Percentiles rank a stretch among this genome's conserved stretches.
phyloP scores from a whole-genome alignment of 257 asterid genomes.

The Prunella vulgaris region DNA sequence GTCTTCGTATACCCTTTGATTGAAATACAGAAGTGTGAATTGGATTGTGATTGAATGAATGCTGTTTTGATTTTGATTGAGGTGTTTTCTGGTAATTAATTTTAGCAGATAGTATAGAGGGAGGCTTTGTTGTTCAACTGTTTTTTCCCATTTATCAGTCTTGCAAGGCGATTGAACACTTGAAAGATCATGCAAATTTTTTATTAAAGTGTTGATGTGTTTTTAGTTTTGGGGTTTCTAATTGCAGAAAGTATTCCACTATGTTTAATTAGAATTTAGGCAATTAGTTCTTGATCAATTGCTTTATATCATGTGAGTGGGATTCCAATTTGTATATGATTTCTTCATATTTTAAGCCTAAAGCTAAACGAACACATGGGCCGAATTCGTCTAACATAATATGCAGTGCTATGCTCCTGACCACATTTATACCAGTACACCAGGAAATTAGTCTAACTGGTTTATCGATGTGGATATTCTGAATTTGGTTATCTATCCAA shows the following conservation, averaged over 20 bases:
- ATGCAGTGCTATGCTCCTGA: not conserved
- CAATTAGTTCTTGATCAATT: not conserved
- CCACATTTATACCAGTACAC: not conserved
- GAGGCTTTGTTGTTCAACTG: conserved; percentile 7
- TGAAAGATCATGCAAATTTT: not conserved
- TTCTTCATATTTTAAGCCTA: not conserved
- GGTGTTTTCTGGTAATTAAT: not conserved
- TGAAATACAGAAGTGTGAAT: not conserved
- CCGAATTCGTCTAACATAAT: not conserved
- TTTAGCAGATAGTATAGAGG: not conserved
- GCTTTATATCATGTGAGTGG: not conserved
- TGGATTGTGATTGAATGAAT: not conserved
- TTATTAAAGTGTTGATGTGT: not conserved
- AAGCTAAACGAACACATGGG: not conserved
- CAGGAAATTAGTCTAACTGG: not conserved
- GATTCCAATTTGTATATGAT: not conserved
- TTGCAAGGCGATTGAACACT: not conserved
- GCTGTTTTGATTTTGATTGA: conserved; percentile 2
- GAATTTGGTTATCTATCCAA: too few relatives aligned
- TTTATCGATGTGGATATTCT: too few relatives aligned
- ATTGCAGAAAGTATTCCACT: not conserved
- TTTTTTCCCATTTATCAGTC: not conserved
- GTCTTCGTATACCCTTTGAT: not conserved
- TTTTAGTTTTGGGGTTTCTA: not conserved
- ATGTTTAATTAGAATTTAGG: not conserved